Conservation (phyloP, 2,329 filamentous ascomycete genomes). For the Colletotrichum costaricense region DNA sequence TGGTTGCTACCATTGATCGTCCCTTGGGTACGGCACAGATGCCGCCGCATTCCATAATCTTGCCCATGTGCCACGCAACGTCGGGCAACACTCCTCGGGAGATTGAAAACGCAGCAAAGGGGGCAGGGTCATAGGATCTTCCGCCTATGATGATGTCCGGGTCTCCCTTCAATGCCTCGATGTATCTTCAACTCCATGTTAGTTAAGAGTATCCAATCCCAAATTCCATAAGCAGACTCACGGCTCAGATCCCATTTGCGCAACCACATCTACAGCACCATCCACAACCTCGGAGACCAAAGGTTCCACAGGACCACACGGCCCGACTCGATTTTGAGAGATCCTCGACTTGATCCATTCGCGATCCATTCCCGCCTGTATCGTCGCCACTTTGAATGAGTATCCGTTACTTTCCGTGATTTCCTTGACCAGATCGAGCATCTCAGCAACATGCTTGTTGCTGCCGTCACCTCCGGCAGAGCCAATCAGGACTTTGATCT, state of each 20-base stretch:
- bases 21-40: constrained; percentile 61
- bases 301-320: constrained; percentile 49
- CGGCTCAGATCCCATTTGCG: constrained; percentile 60
- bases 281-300: constrained; percentile 45
- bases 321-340: constrained; percentile 38
- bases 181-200: constrained; percentile 37
- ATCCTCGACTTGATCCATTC: constrained; percentile 43
- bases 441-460: constrained; percentile 51
- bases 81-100: constrained; percentile 29
- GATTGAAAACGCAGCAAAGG: constrained; percentile 49
- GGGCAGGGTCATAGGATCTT: constrained; percentile 53
- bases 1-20: constrained; percentile 51
- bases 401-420: constrained; percentile 43
- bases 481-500: constrained; percentile 53
- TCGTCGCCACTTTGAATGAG: constrained; percentile 45
- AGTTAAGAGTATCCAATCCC: background rate
- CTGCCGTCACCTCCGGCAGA: constrained; percentile 61
- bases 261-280: constrained; percentile 50
- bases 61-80: constrained; percentile 59
- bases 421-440: constrained; percentile 50
- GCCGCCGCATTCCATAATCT: constrained; percentile 66
- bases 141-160: constrained; percentile 60
- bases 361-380: constrained; percentile 47
- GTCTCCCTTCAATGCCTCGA: constrained; percentile 51
- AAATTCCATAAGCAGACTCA: constrained; percentile 37